Evolutionary conservation across 352 stramenopile species (phyloP), one percentile per base, ranked within the genome.

Genomic region (Phytopythium vexans): DNA sequence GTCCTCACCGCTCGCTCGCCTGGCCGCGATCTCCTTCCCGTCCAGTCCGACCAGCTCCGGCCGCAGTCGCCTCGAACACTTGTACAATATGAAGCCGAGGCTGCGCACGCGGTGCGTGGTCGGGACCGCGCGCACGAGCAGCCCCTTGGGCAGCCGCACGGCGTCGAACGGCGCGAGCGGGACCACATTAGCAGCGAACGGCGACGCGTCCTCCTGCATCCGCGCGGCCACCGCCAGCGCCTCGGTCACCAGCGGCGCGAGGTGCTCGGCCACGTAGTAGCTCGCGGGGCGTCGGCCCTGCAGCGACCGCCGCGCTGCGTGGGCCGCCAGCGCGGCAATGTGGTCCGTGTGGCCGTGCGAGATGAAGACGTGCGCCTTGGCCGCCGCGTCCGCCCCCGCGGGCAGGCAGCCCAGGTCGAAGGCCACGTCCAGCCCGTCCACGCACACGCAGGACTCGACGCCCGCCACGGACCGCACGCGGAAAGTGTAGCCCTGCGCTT

Each of bases 291-390:
- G 70, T 52, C 82, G 72, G 11, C 70, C 50, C 36, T 76, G 60
- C 41, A 94, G 61, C 7, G 58, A 58, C 35, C 84, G 72, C 32
- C 75, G 80, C 11, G 71, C 78, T 12, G 82, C 84, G 61, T 94
- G 84, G 0, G 61, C 52, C 37, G 77, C 69, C 35, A 94, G 60
- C 0, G 74, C 76, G 5, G 70, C 60, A 51, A 96, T 82, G 69
- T 96, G 86, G 62, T 96, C 86, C 10, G 82, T 56, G 68, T 96
- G 86, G 43, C 86, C 86, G 48, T 96, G 86, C 21, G 86, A 92
- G 62, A 96, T 87, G 66, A 96, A 94, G 15, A 96, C 73, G 52
- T 92, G 66, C 14, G 72, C 70, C 60, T 91, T 92, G 58, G 44
- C 77, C 21, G 64, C 68, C 31, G 75, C 68, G 11, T 67, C 67